phyloP scores from a whole-genome alignment of 495 filamentous ascomycete species.

The Penicilliopsis zonata region DNA sequence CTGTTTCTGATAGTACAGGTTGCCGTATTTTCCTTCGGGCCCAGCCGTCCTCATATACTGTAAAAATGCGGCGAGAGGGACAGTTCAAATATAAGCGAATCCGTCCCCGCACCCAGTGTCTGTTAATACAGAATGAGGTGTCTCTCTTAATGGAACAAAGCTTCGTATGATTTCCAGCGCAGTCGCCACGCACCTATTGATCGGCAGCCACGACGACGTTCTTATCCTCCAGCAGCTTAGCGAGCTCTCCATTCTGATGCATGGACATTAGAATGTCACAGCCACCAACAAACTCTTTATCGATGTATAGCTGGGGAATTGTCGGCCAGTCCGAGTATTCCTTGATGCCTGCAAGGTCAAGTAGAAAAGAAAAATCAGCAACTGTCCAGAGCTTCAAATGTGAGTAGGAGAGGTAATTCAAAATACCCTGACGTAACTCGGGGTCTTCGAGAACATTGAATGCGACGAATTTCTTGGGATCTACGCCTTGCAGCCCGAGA shows the following conservation, averaged over 20 bases:
- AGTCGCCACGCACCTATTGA: too few relatives aligned
- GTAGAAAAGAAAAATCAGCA: slow-evolving; percentile 4
- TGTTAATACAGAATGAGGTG: too few relatives aligned
- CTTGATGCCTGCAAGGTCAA: slow-evolving; percentile 62
- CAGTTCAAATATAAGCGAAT: too few relatives aligned
- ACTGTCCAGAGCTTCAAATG: background rate
- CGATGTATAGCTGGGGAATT: slow-evolving; percentile 90
- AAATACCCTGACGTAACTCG: slow-evolving; percentile 74
- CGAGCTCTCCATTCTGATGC: slow-evolving; percentile 93
- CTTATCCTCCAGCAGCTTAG: slow-evolving; percentile 85
- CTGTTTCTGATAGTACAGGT: too few relatives aligned
- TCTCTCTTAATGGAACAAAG: too few relatives aligned
- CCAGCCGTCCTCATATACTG: too few relatives aligned
- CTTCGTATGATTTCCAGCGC: too few relatives aligned
- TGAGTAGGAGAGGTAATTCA: too few relatives aligned
- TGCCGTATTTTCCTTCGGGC: too few relatives aligned
- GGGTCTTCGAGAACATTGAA: slow-evolving; percentile 93
- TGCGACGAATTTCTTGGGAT: slow-evolving; percentile 91
- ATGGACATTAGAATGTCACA: slow-evolving; percentile 95
- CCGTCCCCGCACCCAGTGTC: too few relatives aligned
- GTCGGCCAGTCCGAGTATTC: slow-evolving; percentile 99
- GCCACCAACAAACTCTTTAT: slow-evolving; percentile 92
- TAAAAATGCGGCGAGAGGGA: too few relatives aligned
- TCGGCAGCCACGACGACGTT: slow-evolving; percentile 55
- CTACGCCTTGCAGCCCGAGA: slow-evolving; percentile 84